Conservation (phyloP, 2,329 filamentous ascomycete species). For the Periconia digitata region DNA sequence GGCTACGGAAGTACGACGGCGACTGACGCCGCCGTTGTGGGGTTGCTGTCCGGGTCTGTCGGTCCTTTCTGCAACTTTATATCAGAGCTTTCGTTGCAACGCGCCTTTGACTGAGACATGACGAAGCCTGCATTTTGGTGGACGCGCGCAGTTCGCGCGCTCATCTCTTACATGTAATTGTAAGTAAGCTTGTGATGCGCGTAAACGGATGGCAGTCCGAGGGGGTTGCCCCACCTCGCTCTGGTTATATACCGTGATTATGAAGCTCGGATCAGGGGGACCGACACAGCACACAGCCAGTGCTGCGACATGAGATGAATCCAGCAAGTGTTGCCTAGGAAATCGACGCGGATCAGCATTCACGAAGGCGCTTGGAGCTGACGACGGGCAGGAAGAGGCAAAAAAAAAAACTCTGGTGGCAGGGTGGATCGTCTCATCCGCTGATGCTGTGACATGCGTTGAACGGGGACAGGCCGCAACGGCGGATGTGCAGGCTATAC, state of each 20-base stretch:
- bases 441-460: slow-evolving; percentile 27
- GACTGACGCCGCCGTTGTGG: background rate
- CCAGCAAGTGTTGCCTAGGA: background rate
- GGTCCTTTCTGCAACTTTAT: background rate
- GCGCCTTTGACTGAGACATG: background rate
- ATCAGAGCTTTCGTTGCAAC: background rate
- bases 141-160: background rate
- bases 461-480: slow-evolving; percentile 16
- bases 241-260: background rate
- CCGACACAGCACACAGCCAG: background rate
- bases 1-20: background rate
- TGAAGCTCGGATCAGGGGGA: background rate
- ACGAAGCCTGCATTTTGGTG: background rate
- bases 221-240: background rate
- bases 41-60: background rate
- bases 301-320: background rate
- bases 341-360: background rate
- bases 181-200: background rate
- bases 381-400: background rate
- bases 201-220: background rate
- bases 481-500: slow-evolving; percentile 17
- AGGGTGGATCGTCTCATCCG: slow-evolving; percentile 1
- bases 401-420: background rate
- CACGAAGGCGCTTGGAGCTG: background rate
- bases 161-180: background rate